phyloP scores from a whole-genome alignment of 495 filamentous ascomycete species.

The Hypoxylon fragiforme region DNA sequence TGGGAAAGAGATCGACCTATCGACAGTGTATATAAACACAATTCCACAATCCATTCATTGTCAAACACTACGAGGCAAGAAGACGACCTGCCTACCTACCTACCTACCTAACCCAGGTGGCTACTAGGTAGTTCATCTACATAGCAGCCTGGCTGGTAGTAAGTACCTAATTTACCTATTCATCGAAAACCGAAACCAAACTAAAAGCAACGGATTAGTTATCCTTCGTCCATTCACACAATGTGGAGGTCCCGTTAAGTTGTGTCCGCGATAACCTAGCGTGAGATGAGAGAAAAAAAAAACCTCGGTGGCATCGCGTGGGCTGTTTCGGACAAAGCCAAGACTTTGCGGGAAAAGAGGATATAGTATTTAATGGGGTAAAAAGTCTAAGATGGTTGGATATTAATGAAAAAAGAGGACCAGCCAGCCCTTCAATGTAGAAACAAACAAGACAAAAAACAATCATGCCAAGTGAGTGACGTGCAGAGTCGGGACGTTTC shows the following conservation, averaged over 20 bases:
- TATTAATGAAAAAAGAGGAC: background rate
- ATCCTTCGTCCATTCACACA: background rate
- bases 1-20: background rate
- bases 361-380: background rate
- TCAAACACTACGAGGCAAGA: background rate
- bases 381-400: background rate
- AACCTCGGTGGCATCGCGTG: background rate
- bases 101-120: background rate
- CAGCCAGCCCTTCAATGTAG: too few species aligned
- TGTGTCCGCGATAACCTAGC: background rate
- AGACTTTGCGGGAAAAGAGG: too few species aligned
- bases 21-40: background rate
- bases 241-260: background rate
- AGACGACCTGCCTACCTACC: background rate
- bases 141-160: background rate
- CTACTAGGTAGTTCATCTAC: background rate
- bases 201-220: too few species aligned
- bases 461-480: background rate
- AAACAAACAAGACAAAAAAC: background rate
- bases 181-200: too few species aligned
- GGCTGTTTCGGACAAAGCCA: background rate
- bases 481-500: background rate
- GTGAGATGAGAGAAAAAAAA: too few species aligned
- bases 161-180: too few species aligned
- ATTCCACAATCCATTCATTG: background rate